Evolutionary conservation across 2,329 filamentous ascomycete genomes (phyloP), one percentile per base, ranked within the genome.

Genomic region (Verticillium nonalfalfae): DNA sequence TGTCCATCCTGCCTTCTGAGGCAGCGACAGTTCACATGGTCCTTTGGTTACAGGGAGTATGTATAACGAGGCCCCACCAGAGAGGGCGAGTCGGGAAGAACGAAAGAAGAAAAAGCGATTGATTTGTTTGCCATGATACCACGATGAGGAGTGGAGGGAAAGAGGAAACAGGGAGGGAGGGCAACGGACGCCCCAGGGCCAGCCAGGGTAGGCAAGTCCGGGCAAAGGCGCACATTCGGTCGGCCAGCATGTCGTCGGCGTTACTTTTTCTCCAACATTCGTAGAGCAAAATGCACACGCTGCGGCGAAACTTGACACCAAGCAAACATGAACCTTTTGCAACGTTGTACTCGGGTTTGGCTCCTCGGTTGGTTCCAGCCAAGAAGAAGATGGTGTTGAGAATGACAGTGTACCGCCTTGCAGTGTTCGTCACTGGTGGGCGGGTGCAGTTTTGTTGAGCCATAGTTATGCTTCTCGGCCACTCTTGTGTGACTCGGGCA

Each of bases 111-210:
- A 59, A 59, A 59, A 59, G 58, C 58, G 45, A 39, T 40, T 55
- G 26, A 26, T 45, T 59, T 54, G 45, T 59, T 59, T 59, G 45
- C 34, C 34, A 59, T 59, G 58, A 59, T 59, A 59, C 58, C 58
- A 59, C 34, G 58, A 59, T 31, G 45, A n/a, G 36, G 26, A 31
- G 26, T 31, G 26, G 34, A 33, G 34, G 15, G 26, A 18, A 34
- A n/a, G 39, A n/a, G 7, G 9, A 57, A 50, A 11, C 40, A 54
- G 26, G 26, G 26, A 31, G 26, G 26, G 26, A 31, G 26, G 26
- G 4, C 26, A 31, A 26, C 14, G 58, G 33, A 36, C 35, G 45
- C 45, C 45, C n/a, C n/a, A 52, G 18, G 45, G 45, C 45, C 39
- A 45, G 39, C 15, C 45, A 11, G 21, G 45, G 45, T 26, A 52